Evolutionary conservation across 176 grass and related monocot genomes (phyloP).

Genomic region (Themeda triandra): DNA sequence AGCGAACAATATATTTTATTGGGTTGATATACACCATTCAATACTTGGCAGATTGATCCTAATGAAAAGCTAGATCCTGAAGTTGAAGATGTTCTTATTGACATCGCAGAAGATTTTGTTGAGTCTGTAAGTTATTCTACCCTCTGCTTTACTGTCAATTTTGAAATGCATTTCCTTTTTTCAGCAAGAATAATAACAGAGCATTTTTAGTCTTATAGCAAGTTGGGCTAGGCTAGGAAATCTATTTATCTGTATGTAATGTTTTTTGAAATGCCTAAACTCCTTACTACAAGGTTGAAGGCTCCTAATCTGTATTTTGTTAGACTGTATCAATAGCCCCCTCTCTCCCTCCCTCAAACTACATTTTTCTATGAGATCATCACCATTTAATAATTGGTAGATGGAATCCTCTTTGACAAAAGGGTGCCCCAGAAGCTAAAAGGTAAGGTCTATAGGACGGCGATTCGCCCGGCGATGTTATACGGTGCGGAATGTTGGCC

Average conservation of each 20-base stretch:
- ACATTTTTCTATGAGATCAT: background rate
- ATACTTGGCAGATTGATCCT: slow-evolving; percentile 69
- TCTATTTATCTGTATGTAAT: background rate
- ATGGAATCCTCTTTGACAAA: too few species aligned
- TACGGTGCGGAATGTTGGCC: too few species aligned
- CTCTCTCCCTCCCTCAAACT: background rate
- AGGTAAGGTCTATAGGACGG: too few species aligned
- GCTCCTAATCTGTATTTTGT: background rate
- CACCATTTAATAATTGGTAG: background rate
- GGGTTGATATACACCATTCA: background rate
- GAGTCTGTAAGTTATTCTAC: slow-evolving; percentile 67
- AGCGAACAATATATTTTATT: background rate
- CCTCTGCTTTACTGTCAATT: background rate
- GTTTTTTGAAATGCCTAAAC: background rate
- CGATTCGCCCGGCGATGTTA: too few species aligned
- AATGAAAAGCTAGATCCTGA: slow-evolving; percentile 85
- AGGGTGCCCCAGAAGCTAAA: too few species aligned
- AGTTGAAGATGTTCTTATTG: slow-evolving; percentile 96
- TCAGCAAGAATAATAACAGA: background rate
- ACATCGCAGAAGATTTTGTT: slow-evolving; percentile 96
- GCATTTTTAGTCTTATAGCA: background rate
- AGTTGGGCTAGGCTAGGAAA: background rate
- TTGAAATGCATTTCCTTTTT: background rate
- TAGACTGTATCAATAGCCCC: background rate
- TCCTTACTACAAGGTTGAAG: background rate